These are phyloP conservation scores for Hericium alpestre DNA, from an alignment of 768 basidiomycete genomes.

Conservation along the genomic window DNA sequence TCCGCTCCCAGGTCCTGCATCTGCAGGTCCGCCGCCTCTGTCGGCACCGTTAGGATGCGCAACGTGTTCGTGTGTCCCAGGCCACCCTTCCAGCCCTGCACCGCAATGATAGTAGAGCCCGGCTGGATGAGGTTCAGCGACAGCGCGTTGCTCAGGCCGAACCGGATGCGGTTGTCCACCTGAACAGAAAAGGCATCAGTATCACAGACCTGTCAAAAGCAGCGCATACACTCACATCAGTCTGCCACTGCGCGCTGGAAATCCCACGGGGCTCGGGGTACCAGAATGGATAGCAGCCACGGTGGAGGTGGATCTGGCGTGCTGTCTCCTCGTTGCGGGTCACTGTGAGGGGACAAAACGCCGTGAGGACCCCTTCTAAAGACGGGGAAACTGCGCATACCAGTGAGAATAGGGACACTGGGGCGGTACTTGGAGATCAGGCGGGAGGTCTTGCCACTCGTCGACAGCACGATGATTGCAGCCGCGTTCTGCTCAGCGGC, in stretches of 20 bases:
- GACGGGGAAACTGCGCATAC: slow-evolving; percentile 31
- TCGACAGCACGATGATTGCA: slow-evolving; percentile 93
- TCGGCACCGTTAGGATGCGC: slow-evolving; percentile 75
- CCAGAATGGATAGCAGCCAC: slow-evolving; percentile 95
- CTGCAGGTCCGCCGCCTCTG: slow-evolving; percentile 68
- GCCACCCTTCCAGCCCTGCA: slow-evolving; percentile 99
- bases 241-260: slow-evolving; percentile 89
- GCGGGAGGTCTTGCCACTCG: slow-evolving; percentile 92
- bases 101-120: slow-evolving; percentile 82
- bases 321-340: slow-evolving; percentile 94
- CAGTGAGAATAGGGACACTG: slow-evolving; percentile 85
- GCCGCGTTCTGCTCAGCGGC: slow-evolving; percentile 90
- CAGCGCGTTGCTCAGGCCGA: slow-evolving; percentile 77
- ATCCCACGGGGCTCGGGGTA: slow-evolving; percentile 92
- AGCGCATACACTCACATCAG: slow-evolving; percentile 56
- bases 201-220: slow-evolving; percentile 1
- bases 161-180: slow-evolving; percentile 87
- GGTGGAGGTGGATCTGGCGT: slow-evolving; percentile 92
- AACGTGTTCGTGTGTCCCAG: slow-evolving; percentile 92
- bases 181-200: slow-evolving; percentile 18
- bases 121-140: slow-evolving; percentile 78
- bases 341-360: slow-evolving; percentile 34
- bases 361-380: too few species aligned
- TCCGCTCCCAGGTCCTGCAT: slow-evolving; percentile 44
- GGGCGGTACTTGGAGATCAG: slow-evolving; percentile 96